Evolutionary conservation across 2,329 filamentous ascomycete species (phyloP), one percentile per base, ranked within the genome.

Genomic region (Ophiostoma australiae): DNA sequence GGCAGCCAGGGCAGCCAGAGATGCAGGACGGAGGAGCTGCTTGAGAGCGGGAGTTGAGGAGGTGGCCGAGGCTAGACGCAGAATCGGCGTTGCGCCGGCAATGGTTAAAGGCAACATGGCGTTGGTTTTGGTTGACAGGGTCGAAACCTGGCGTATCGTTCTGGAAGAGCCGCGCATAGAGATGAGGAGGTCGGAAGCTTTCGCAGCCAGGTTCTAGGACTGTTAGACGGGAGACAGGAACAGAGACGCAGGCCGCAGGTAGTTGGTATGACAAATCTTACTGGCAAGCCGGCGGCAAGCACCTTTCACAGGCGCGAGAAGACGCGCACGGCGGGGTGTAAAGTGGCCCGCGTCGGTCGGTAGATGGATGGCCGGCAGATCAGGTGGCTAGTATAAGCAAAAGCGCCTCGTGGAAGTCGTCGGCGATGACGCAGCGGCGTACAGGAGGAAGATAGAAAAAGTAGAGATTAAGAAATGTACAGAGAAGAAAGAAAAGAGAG

Each of bases 221-320:
- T 23, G 63, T 66, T 39, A 66, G 63, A 20, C 10, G 52, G 27
- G 10, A 27, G 11, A 27, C 4, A 63, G 11, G 15, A 11, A 39
- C 63, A 15, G n/a, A 58, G 52, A 23, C 13, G 10, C 10, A 58
- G 10, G 10, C 23, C 52, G n/a, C 6, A 7, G 23, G 23, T 58
- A 13, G n/a, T 58, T 8, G 52, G 27, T 8, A 23, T 27, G n/a
- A 27, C n/a, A 58, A 58, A 58, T 39, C 73, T 27, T 70, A 74
- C 73, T 48, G 73, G 72, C 44, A 74, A 69, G 20, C 71, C 67
- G 52, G 70, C 8, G n/a, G 73, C 70, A n/a, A 73, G 67, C n/a
- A 68, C 68, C 69, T 72, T 73, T 39, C 39, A 23, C 17, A 20
- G 67, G 37, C 8, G 44, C 8, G 27, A 10, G 44, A n/a, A 10